Base-by-base conservation (phyloP, 495 filamentous ascomycete species). In the Talaromyces trachyspermus region DNA sequence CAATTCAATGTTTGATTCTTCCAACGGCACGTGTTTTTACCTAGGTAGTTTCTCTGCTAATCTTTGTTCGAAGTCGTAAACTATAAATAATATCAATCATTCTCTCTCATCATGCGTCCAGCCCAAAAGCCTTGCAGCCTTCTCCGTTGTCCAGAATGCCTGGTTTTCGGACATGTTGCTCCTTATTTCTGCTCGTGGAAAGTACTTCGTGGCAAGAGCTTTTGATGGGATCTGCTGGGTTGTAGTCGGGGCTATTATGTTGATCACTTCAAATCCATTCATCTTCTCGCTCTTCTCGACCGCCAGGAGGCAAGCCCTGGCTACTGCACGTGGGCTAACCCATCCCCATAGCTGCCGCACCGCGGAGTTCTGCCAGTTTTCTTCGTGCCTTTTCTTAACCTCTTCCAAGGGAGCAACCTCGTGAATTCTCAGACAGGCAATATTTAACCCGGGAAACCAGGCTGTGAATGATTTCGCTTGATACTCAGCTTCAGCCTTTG, bases 341-440 rank as follows among this genome's bases (percentile, higher is more conserved):
- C 54, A 56, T 2, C 54, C 54, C 50, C 50, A 56, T 8, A 56
- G 35, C 15, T 49, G 44, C 27, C 44, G 46, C 12, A 56, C 54
- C 1, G 47, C 54, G 10, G 54, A 38, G 5, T 35, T 37, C 1
- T 51, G 38, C 54, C 54, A 56, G 22, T 49, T 51, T 17, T 51
- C 41, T 15, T 49, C 15, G 9, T 53, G 54, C 29, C 38, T 48
- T 36, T 56, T 33, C 20, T 49, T 51, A 14, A 47, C 54, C 7
- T 56, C 48, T 8, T 37, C 32, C 32, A 49, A 36, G 2, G 48
- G 26, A 11, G 54, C 48, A 20, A 56, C 54, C 17, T 49, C 54
- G 32, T 56, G 54, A 27, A 56, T 56, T 9, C 54, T 51, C 51
- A 56, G 26, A 41, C 54, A 56, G 7, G 48, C 54, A n/a, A 56